Conservation (phyloP, 1,284 basidiomycete genomes). For the Ceratobasidium papillatum region DNA sequence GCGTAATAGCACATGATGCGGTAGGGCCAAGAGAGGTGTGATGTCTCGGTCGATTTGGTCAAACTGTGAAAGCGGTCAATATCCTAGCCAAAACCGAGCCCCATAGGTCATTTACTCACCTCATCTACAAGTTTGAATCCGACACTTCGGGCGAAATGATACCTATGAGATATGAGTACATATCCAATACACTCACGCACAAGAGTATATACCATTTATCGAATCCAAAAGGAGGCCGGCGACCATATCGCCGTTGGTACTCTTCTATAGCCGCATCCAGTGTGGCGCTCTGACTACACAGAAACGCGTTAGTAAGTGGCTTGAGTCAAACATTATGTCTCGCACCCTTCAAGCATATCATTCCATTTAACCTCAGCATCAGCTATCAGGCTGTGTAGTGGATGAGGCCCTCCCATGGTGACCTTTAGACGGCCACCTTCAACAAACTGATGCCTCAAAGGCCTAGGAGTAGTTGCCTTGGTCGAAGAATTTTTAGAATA, state of each 20-base stretch:
- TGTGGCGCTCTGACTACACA: slow-evolving; percentile 59
- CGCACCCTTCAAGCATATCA: slow-evolving; percentile 24
- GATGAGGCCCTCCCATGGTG: slow-evolving; percentile 26
- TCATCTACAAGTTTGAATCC: slow-evolving; percentile 50
- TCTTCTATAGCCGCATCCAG: slow-evolving; percentile 61
- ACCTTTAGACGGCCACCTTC: slow-evolving; percentile 25
- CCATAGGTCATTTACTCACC: slow-evolving; percentile 30
- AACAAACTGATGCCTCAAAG: background rate
- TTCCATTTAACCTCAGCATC: slow-evolving; percentile 38
- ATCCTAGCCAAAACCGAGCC: background rate
- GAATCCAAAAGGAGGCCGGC: slow-evolving; percentile 49
- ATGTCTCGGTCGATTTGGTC: slow-evolving; percentile 50
- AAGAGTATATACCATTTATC: slow-evolving; percentile 48
- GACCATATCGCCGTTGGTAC: slow-evolving; percentile 48
- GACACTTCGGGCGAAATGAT: slow-evolving; percentile 48
- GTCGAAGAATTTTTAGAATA: background rate
- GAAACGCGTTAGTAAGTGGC: background rate
- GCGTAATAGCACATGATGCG: slow-evolving; percentile 44
- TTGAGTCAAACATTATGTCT: background rate
- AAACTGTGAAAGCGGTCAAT: slow-evolving; percentile 42
- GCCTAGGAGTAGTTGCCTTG: background rate
- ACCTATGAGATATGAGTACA: slow-evolving; percentile 44
- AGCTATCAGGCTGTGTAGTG: slow-evolving; percentile 26
- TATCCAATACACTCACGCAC: background rate
- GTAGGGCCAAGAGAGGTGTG: slow-evolving; percentile 48